Evolutionary conservation across 2,329 filamentous ascomycete species (phyloP).

Genomic region (Trichoderma atrobrunneum): DNA sequence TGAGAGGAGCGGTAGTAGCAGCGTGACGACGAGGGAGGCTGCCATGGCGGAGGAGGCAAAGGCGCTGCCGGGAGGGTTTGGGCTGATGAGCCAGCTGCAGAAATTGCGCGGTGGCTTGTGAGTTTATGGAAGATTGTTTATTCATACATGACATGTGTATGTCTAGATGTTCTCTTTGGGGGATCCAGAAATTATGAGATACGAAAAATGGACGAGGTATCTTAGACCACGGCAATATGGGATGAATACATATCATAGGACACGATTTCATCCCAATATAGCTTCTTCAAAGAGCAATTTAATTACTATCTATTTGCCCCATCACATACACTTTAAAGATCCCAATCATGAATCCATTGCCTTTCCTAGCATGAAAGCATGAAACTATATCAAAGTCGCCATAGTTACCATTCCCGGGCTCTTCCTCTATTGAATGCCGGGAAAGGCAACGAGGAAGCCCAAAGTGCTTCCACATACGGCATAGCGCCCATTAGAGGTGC

Average conservation of each 20-base stretch:
- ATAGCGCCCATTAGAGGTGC: constrained; percentile 15
- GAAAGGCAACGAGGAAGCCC: background rate
- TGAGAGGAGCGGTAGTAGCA: constrained; percentile 26
- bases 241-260: background rate
- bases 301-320: background rate
- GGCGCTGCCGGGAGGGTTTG: constrained; percentile 51
- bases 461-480: constrained; percentile 5
- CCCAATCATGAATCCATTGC: background rate
- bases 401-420: background rate
- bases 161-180: background rate
- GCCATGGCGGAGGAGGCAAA: constrained; percentile 41
- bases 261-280: background rate
- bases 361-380: background rate
- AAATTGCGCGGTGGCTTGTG: constrained; percentile 55
- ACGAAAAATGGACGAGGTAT: background rate
- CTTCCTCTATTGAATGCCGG: background rate
- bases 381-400: background rate
- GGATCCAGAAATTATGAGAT: background rate
- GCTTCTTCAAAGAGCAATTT: background rate
- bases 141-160: background rate
- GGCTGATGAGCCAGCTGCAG: constrained; percentile 61
- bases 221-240: background rate
- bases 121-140: constrained; percentile 8
- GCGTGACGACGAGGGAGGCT: constrained; percentile 32
- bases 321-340: background rate